Base-by-base conservation (phyloP, 202 grass and related monocot genomes). In the Tripidium arundinaceum region DNA sequence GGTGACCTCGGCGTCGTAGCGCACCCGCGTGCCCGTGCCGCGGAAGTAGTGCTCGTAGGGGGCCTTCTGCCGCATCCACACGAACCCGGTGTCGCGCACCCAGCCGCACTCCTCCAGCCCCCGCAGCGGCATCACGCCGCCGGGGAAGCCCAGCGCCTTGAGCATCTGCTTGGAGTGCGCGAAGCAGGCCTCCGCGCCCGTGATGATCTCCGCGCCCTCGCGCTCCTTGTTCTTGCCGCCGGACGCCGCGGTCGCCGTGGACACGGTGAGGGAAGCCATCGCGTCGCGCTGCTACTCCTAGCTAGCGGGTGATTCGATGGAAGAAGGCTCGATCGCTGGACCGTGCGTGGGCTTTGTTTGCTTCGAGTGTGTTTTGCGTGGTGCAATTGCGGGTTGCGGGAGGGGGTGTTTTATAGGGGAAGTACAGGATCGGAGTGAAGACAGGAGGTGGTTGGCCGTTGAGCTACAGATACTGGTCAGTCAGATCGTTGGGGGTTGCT, bases 51-150 rank as follows among this genome's bases (percentile, higher is more conserved):
- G 92, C 79, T 94, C 92, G 79, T 94, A 93, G 4, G 88, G 86
- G 0, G 40, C 80, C 52, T 80, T 82, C 86, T 94, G 95, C 69
- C 87, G 83, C 95, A 98, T 94, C 95, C 95, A 98, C 68, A 98
- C 90, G 45, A 81, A 98, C 10, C 95, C 95, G 13, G 92, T 95
- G 65, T 87, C 92, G 13, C 83, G 72, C 69, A 98, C 95, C 79
- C 87, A 80, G 24, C 92, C 92, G 64, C 87, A 90, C 82, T 98
- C 95, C 2, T 95, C 92, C 21, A 95, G 84, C 31, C 76, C 85
- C 5, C 80, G 87, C 73, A 95, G 83, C 65, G 95, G 95, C 74
- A 98, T 91, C 79, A 98, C 77, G 0, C 95, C 95, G 15, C 62
- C 82, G 0, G 95, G 92, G 83, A 98, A 95, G 0, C 92, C 95